Conservation (phyloP, 2,329 filamentous ascomycete genomes). For the Mycosphaerelloides madeirae region DNA sequence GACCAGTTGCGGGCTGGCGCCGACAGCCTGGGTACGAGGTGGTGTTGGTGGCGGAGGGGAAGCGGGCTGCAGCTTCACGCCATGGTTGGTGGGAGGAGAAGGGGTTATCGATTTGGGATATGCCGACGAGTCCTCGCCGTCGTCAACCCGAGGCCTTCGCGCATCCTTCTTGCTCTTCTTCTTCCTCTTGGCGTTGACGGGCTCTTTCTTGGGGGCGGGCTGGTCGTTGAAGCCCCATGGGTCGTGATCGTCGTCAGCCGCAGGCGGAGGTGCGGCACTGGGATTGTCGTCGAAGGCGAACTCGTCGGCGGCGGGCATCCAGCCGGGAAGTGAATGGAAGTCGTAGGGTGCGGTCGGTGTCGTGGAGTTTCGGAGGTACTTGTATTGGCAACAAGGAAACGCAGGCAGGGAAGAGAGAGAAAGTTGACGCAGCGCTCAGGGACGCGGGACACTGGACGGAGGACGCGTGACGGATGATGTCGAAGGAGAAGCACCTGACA, state of each 20-base stretch:
- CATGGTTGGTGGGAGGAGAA: conserved; percentile 22
- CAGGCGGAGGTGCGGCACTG: conserved; percentile 13
- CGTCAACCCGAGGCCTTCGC: conserved; percentile 11
- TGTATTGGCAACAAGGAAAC: background rate
- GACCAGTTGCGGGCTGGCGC: conserved; percentile 7
- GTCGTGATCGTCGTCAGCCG: conserved; percentile 8
- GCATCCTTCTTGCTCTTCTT: conserved; percentile 19
- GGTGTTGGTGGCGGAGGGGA: conserved; percentile 7
- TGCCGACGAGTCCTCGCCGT: conserved; percentile 24
- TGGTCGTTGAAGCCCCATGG: conserved; percentile 14
- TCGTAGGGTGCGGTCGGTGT: background rate
- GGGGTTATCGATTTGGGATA: conserved; percentile 27
- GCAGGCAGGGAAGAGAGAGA: conserved; percentile 1
- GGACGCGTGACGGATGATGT: background rate
- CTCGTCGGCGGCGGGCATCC: conserved; percentile 22
- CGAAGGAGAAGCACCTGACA: background rate
- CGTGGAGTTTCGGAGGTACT: background rate
- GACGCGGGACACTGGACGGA: background rate
- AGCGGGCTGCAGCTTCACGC: conserved; percentile 14
- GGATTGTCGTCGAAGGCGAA: conserved; percentile 22
- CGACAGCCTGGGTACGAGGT: background rate
- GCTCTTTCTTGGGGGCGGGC: conserved; percentile 7
- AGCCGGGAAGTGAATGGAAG: conserved; percentile 10
- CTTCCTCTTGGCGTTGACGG: conserved; percentile 28
- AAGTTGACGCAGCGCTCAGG: background rate